Base-by-base conservation (phyloP, 2,329 filamentous ascomycete genomes). In the Metarhizium sp. region DNA sequence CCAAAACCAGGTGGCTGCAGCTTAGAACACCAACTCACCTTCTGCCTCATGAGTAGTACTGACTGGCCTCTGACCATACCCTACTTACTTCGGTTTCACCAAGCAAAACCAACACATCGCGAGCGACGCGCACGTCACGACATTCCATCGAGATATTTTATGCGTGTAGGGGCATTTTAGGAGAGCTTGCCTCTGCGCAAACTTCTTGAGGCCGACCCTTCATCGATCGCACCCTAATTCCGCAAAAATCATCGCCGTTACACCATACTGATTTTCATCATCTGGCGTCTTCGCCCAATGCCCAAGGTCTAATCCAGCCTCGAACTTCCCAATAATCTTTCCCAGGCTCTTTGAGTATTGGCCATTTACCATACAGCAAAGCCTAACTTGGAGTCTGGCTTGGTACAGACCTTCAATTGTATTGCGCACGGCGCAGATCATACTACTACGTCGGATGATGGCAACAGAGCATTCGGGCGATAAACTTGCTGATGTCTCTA, bases 391-490 rank as follows among this genome's bases (percentile, higher is more conserved):
- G 59, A 64, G 59, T 58, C 10, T 59, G 59, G 52, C 53, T 47
- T 46, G 20, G 45, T 30, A 50, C 18, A 29, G 11, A 18, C 30
- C 32, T 20, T 20, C 14, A 40, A 58, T 61, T 61, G 62, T 61
- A 65, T 59, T 59, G 59, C 61, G 61, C 68, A 65, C 63, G 65
- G 68, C 66, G 67, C 55, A 38, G 40, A 54, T 16, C 47, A 50
- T 40, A 51, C 7, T 38, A 56, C 43, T 66, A 64, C 68, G 68
- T 49, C 79, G 79, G 78, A 84, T 80, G 79, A 84, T 84, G 80
- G 80, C 80, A 77, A 79, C 79, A 76, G 80, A 81, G 78, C 75
- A 77, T 74, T 74, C 75, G 68, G 72, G 75, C 69, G 71, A 76
- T 66, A 76, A 71, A 72, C 72, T 74, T 71, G 75, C 75, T 70